These are phyloP conservation scores for Hansfordia pulvinata DNA, from an alignment of 2,329 filamentous ascomycete genomes.

Conservation along the genomic window DNA sequence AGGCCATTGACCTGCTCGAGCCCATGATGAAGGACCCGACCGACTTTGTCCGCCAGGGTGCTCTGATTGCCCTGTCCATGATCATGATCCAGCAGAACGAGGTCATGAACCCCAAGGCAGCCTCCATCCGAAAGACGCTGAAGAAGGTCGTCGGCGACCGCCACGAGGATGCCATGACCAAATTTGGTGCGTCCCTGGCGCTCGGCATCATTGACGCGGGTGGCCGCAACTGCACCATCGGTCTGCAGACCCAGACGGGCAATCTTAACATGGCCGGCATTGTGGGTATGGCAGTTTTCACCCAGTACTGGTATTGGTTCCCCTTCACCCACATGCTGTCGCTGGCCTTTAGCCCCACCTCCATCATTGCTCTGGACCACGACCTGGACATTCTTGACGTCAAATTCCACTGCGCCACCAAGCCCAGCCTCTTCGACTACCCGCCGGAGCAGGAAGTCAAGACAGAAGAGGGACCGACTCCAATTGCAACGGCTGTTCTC, in stretches of 20 bases:
- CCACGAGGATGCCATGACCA: constrained; percentile 98
- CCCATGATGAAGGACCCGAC: constrained; percentile 99
- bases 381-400: constrained; percentile 87
- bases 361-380: constrained; percentile 87
- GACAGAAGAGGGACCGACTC: constrained; percentile 79
- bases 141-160: constrained; percentile 89
- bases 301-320: constrained; percentile 99
- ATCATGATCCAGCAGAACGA: constrained; percentile 99
- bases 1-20: constrained; percentile 91
- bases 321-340: constrained; percentile 96
- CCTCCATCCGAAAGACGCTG: constrained; percentile 78
- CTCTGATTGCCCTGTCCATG: constrained; percentile 88
- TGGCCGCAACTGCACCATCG: constrained; percentile 96
- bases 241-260: constrained; percentile 91
- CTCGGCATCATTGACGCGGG: constrained; percentile 96
- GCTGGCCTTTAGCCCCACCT: constrained; percentile 89
- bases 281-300: constrained; percentile 95
- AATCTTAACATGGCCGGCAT: constrained; percentile 98
- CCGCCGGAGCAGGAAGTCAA: constrained; percentile 94
- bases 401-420: constrained; percentile 90
- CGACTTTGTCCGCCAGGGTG: constrained; percentile 95
- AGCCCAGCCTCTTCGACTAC: constrained; percentile 94
- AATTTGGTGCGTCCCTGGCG: constrained; percentile 89
- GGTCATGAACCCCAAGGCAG: constrained; percentile 94
- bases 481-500: constrained; percentile 89